phyloP scores from a whole-genome alignment of 2,329 filamentous ascomycete species.

The Penicillium sclerotigenum region DNA sequence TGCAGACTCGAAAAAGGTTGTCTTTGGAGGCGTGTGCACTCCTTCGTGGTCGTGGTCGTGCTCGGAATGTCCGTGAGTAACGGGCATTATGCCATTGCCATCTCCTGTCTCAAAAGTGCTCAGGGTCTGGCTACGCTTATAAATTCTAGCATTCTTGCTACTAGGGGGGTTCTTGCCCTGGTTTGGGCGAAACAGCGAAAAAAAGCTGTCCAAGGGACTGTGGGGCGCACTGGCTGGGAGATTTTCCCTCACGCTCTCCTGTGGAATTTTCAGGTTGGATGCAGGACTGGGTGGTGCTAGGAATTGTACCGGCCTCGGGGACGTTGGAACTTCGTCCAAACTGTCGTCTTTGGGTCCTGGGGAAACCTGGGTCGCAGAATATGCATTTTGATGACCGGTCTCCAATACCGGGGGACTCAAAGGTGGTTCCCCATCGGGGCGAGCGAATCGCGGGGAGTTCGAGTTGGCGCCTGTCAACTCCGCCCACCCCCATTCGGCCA shows the following conservation, averaged over 20 bases:
- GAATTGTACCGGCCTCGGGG: constrained; percentile 22
- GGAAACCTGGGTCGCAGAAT: constrained; percentile 17
- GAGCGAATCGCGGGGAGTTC: constrained; percentile 50
- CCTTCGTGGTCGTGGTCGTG: constrained; percentile 48
- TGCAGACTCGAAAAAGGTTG: constrained; percentile 91
- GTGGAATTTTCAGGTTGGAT: constrained; percentile 1
- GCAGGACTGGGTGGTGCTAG: constrained; percentile 17
- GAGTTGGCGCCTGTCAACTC: constrained; percentile 73
- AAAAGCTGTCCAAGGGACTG: constrained; percentile 61
- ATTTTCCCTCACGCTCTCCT: constrained; percentile 15
- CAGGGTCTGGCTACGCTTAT: constrained; percentile 74
- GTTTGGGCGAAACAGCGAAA: constrained; percentile 70
- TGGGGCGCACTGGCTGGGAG: constrained; percentile 31
- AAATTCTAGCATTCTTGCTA: constrained; percentile 58
- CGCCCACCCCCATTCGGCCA: constrained; percentile 91
- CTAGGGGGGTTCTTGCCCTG: constrained; percentile 50
- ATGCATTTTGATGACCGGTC: neutral
- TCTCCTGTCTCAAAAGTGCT: constrained; percentile 26
- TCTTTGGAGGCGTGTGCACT: constrained; percentile 74
- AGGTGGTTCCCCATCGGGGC: constrained; percentile 25
- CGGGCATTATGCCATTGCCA: constrained; percentile 21
- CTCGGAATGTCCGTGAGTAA: constrained; percentile 51
- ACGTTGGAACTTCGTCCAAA: constrained; percentile 2
- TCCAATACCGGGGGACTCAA: constrained; percentile 17
- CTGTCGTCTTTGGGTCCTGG: constrained; percentile 10